A percentile compares a stretch with the other conserved stretches of the same genome.
phyloP scores from a whole-genome alignment of 768 basidiomycete species.

The Russula sp. region DNA sequence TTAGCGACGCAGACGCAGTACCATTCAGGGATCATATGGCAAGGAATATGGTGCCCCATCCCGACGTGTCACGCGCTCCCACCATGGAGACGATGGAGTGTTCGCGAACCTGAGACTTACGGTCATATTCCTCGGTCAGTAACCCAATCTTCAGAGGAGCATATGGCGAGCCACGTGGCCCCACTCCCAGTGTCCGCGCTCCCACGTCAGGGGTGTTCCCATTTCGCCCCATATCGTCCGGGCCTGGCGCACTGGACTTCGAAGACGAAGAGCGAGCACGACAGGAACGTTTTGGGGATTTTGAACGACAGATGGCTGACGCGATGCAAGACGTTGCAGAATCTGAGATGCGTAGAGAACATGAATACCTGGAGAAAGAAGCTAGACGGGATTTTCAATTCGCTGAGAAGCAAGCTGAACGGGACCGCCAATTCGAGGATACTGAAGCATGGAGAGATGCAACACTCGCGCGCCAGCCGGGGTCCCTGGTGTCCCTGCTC shows the following conservation, averaged over 20 bases:
- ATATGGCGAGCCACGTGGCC: slow-evolving; percentile 1
- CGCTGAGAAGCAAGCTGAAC: slow-evolving; percentile 54
- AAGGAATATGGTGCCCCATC: no score
- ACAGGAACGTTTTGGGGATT: slow-evolving; percentile 54
- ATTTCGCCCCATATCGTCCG: slow-evolving; percentile 23
- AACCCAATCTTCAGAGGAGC: slow-evolving; percentile 1
- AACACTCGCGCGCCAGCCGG: slow-evolving; percentile 29
- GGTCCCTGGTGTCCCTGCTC: background rate
- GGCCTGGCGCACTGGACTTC: slow-evolving; percentile 35
- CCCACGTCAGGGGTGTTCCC: slow-evolving; percentile 12
- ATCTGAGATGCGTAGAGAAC: slow-evolving; percentile 62
- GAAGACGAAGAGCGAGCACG: slow-evolving; percentile 49
- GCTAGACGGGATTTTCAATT: slow-evolving; percentile 62
- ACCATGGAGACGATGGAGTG: no score
- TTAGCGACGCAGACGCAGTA: no score
- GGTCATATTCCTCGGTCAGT: slow-evolving; percentile 14
- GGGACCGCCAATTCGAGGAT: slow-evolving; percentile 58
- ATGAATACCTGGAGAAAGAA: slow-evolving; percentile 61
- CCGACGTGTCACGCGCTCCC: slow-evolving; percentile 14
- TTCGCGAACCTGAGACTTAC: no score
- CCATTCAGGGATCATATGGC: no score
- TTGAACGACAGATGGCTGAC: slow-evolving; percentile 50
- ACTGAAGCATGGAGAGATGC: slow-evolving; percentile 55
- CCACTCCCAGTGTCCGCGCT: slow-evolving; percentile 7
- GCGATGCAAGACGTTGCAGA: slow-evolving; percentile 50